Percentiles rank a stretch among this genome's conserved stretches.
phyloP scores from a whole-genome alignment of 73 alveolate genomes.

The Symbiodinium natans region DNA sequence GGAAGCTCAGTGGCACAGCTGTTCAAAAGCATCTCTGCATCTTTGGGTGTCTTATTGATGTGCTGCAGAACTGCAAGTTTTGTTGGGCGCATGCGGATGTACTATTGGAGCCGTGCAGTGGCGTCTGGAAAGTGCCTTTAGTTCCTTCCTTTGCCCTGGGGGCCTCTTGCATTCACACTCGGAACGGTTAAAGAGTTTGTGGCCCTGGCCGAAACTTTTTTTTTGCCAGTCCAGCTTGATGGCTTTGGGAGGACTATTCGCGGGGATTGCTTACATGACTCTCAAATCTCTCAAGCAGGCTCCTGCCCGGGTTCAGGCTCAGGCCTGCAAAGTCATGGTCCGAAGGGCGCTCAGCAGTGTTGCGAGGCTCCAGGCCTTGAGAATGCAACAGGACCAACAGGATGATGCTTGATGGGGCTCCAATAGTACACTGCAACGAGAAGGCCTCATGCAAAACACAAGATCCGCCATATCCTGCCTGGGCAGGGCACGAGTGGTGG shows the following conservation, averaged over 20 bases:
- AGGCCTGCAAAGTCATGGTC: conserved; percentile 14
- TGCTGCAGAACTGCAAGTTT: neutral
- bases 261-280: too few relatives aligned
- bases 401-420: too few relatives aligned
- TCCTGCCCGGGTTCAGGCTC: conserved; percentile 22
- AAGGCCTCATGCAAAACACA: too few relatives aligned
- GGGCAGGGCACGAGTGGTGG: conserved; percentile 83
- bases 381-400: too few relatives aligned
- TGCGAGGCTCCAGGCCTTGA: conserved; percentile 55
- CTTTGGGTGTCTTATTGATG: neutral
- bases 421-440: too few relatives aligned
- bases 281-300: too few relatives aligned
- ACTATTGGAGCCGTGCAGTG: neutral
- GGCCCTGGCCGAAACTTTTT: too few relatives aligned
- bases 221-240: too few relatives aligned
- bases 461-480: too few relatives aligned
- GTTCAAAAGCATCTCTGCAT: neutral
- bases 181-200: neutral
- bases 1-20: neutral
- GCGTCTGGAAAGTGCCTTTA: neutral
- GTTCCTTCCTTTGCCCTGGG: too few relatives aligned
- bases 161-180: neutral
- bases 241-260: too few relatives aligned
- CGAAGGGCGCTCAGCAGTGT: conserved; percentile 68
- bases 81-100: neutral